phyloP scores from a whole-genome alignment of 2,329 filamentous ascomycete genomes.

The Amauroascus niger region DNA sequence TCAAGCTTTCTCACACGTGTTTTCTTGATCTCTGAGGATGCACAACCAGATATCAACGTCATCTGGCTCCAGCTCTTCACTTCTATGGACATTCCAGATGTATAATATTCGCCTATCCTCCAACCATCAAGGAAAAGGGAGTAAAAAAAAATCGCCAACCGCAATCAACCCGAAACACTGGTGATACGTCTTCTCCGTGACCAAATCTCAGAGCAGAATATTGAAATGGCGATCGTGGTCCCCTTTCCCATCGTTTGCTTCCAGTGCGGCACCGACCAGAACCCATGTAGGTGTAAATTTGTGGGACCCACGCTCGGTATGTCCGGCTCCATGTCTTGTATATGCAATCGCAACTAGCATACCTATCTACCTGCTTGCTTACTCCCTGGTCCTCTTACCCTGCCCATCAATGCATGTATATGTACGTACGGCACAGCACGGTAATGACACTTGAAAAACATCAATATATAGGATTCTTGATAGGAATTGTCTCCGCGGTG shows the following conservation, averaged over 20 bases:
- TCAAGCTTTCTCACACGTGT: neutral
- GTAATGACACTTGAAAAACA: neutral
- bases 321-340: conserved; percentile 8
- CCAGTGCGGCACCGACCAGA: conserved; percentile 48
- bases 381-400: no score
- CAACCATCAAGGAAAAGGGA: neutral
- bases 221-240: conserved; percentile 28
- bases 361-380: neutral
- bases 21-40: neutral
- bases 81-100: neutral
- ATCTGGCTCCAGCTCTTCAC: neutral
- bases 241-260: conserved; percentile 46
- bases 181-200: neutral
- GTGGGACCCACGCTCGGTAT: conserved; percentile 46
- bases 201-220: neutral
- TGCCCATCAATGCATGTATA: no score
- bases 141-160: neutral
- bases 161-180: neutral
- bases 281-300: conserved; percentile 49
- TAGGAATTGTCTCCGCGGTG: conserved; percentile 43
- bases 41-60: neutral
- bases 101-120: neutral
- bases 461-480: conserved; percentile 31
- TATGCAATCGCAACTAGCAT: neutral
- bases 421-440: neutral